Conservation (phyloP, 306 rosid genomes). For the Cicer bijugum region DNA sequence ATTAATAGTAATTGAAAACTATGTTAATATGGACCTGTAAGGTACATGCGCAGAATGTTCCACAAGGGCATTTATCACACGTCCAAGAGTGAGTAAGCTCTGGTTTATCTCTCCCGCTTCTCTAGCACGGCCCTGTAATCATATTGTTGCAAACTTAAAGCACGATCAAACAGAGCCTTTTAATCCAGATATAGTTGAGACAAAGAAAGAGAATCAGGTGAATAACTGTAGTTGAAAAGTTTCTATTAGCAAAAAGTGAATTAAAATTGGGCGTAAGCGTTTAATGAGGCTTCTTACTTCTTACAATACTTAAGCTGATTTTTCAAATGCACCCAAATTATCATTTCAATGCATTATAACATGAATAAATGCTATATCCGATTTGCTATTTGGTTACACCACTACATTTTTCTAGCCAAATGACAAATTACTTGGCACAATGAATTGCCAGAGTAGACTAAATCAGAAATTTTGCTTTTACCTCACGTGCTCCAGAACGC, state of each 20-base stretch:
- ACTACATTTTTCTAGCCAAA: conserved; percentile 12
- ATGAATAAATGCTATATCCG: not conserved
- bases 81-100: conserved; percentile 95
- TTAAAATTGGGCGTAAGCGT: not conserved
- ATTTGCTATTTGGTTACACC: conserved; percentile 29
- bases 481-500: conserved; percentile 99
- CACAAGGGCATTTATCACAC: conserved; percentile 92
- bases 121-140: conserved; percentile 89
- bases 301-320: not conserved
- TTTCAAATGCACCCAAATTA: not conserved
- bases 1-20: conserved; percentile 2
- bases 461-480: conserved; percentile 40
- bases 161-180: not conserved
- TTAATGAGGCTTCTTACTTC: not conserved
- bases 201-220: not conserved
- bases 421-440: conserved; percentile 1
- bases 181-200: not conserved
- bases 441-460: conserved; percentile 8
- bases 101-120: conserved; percentile 99
- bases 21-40: conserved; percentile 64
- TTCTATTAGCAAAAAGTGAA: not conserved
- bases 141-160: conserved; percentile 14
- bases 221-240: not conserved
- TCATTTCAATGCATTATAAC: not conserved
- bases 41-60: conserved; percentile 94